Evolutionary conservation across 768 basidiomycete species (phyloP).

Genomic region (Tricholoma furcatifolium): DNA sequence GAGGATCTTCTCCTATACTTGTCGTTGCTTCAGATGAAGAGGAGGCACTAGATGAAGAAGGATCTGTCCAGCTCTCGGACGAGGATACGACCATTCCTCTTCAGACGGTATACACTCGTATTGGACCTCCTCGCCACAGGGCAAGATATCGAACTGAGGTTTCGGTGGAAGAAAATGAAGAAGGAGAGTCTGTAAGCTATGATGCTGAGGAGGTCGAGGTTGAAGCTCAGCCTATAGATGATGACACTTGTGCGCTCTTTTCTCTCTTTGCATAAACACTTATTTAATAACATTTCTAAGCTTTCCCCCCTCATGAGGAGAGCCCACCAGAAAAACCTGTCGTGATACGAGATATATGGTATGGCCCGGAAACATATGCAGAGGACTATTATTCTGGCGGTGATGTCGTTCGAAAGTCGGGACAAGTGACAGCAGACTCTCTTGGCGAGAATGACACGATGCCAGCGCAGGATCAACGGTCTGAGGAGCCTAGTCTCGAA

Average conservation of each 20-base stretch:
- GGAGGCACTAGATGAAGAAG: constrained; percentile 13
- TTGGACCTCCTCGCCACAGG: constrained; percentile 8
- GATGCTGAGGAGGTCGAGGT: constrained; percentile 11
- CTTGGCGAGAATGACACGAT: constrained; percentile 7
- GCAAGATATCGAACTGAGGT: background rate
- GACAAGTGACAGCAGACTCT: constrained; percentile 3
- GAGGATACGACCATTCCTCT: constrained; percentile 6
- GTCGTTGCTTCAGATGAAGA: constrained; percentile 28
- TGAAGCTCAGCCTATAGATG: constrained; percentile 28
- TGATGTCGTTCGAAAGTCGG: constrained; percentile 12
- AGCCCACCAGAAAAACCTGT: constrained; percentile 18
- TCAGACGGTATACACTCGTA: background rate
- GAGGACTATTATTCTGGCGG: constrained; percentile 36
- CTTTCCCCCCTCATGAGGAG: constrained; percentile 20
- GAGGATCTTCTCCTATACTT: constrained; percentile 15
- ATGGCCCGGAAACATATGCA: constrained; percentile 30
- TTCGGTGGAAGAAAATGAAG: background rate
- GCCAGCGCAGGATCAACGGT: background rate
- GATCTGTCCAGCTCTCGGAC: constrained; percentile 13
- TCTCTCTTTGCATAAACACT: background rate
- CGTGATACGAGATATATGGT: constrained; percentile 35
- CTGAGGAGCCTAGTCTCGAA: background rate
- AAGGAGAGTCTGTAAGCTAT: constrained; percentile 3
- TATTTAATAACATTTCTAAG: constrained; percentile 1
- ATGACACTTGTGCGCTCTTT: constrained; percentile 29